Base-by-base conservation (phyloP, 1,139 yeast species). In the Cylindricascospora bacillispora region DNA sequence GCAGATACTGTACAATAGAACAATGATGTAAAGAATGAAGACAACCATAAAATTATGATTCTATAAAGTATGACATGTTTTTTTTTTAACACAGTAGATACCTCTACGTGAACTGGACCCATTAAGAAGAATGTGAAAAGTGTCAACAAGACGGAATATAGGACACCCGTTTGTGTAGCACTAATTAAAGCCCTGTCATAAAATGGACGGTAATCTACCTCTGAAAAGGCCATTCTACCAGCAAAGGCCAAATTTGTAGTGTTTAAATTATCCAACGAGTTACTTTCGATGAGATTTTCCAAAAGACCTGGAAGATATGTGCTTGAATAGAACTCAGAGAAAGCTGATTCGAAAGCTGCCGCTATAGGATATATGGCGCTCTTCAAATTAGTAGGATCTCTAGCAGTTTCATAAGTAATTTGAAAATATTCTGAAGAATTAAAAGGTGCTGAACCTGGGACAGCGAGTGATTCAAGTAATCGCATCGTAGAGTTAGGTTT, bases 111-210 rank as follows among this genome's bases (percentile, higher is more conserved):
- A 19, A 71, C 49, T 4, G 68, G 69, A 13, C 59, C 61, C 48
- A 74, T 73, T 48, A 76, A 64, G 35, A 70, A 67, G 44, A 75
- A 65, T 38, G 70, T 72, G 56, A 69, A 65, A 39, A 70, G 63
- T 2, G 93, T 73, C 33, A 80, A 56, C 52, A 82, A 73, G 41
- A 82, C 67, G 49, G 77, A 62, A 53, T 72, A 81, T 52, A 82
- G 78, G 35, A 78, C 62, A 29, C 93, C 93, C 40, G 80, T 75
- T 50, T 77, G 82, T 4, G 72, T 53, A 2, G 86, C 82, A 1
- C 82, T 83, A 13, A 65, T 43, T 15, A 74, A 48, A 3, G 67
- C 71, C 2, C 69, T 58, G 40, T 70, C 60, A 2, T 55, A 53
- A 35, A 56, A 63, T 1, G 82, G 80, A 15, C 65, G 60, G 30